These are phyloP conservation scores for Dacryopinax primogenitus DNA, from an alignment of 768 basidiomycete genomes.

Conservation along the genomic window DNA sequence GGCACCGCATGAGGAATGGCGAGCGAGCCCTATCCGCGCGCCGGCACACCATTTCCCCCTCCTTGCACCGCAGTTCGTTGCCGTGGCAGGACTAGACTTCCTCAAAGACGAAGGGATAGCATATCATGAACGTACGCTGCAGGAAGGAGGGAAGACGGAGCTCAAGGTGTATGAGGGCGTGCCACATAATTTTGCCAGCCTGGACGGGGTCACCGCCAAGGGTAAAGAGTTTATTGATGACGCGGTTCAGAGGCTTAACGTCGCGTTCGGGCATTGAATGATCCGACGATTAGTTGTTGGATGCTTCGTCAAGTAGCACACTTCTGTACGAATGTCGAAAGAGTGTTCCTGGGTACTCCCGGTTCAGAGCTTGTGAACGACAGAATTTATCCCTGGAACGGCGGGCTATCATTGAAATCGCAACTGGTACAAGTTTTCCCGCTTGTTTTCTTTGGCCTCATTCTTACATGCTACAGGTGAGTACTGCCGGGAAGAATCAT, in stretches of 20 bases:
- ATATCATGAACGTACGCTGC: slow-evolving; percentile 45
- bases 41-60: slow-evolving; percentile 41
- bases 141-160: slow-evolving; percentile 42
- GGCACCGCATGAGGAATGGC: slow-evolving; percentile 41
- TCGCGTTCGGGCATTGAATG: background rate
- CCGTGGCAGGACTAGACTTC: slow-evolving; percentile 52
- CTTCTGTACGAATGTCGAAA: too few species aligned
- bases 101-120: slow-evolving; percentile 51
- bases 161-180: slow-evolving; percentile 46
- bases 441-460: too few species aligned
- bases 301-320: too few species aligned
- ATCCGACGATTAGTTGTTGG: too few species aligned
- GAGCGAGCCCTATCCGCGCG: slow-evolving; percentile 56
- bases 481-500: too few species aligned
- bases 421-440: too few species aligned
- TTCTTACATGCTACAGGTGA: too few species aligned
- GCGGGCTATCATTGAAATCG: too few species aligned
- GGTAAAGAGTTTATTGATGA: background rate
- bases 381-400: too few species aligned
- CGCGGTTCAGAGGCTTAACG: background rate
- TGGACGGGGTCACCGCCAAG: background rate
- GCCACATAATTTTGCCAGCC: slow-evolving; percentile 21
- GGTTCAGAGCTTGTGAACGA: too few species aligned
- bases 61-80: slow-evolving; percentile 48
- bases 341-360: too few species aligned